Percentiles rank a stretch among this genome's conserved stretches.
These are phyloP conservation scores for Closterium sp. DNA, from an alignment of 139 green algal species.

Conservation along the genomic window DNA sequence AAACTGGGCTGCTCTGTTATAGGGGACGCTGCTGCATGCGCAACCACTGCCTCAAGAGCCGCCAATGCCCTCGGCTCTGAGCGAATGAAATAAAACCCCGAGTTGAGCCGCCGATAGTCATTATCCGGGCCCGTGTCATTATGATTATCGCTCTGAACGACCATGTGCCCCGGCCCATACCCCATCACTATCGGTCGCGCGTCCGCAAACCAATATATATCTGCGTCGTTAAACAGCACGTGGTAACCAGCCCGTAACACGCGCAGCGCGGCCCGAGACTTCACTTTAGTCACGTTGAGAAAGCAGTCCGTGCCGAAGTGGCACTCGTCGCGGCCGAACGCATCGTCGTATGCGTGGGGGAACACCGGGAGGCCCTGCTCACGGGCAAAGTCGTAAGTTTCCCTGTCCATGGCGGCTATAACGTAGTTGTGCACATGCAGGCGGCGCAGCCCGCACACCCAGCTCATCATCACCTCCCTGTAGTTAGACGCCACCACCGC, in stretches of 20 bases:
- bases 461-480: slow-evolving; percentile 45
- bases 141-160: slow-evolving; percentile 32
- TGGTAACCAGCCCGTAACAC: slow-evolving; percentile 41
- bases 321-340: slow-evolving; percentile 21
- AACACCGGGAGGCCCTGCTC: slow-evolving; percentile 40
- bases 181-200: slow-evolving; percentile 17
- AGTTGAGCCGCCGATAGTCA: slow-evolving; percentile 29
- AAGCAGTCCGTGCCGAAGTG: slow-evolving; percentile 46
- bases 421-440: slow-evolving; percentile 37
- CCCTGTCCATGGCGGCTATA: slow-evolving; percentile 32
- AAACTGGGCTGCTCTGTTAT: slow-evolving; percentile 49
- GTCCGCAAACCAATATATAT: slow-evolving; percentile 47
- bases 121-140: slow-evolving; percentile 19
- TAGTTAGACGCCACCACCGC: slow-evolving; percentile 41
- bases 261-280: slow-evolving; percentile 22
- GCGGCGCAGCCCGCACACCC: slow-evolving; percentile 22
- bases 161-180: slow-evolving; percentile 20
- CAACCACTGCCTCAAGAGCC: slow-evolving; percentile 34
- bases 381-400: slow-evolving; percentile 21
- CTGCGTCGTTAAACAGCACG: slow-evolving; percentile 42
- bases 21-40: slow-evolving; percentile 19
- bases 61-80: slow-evolving; percentile 17
- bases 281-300: slow-evolving; percentile 34
- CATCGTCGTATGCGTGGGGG: slow-evolving; percentile 6
- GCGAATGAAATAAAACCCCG: slow-evolving; percentile 44